phyloP scores from a whole-genome alignment of 179 eudicot species.

The Beta macrorhiza region DNA sequence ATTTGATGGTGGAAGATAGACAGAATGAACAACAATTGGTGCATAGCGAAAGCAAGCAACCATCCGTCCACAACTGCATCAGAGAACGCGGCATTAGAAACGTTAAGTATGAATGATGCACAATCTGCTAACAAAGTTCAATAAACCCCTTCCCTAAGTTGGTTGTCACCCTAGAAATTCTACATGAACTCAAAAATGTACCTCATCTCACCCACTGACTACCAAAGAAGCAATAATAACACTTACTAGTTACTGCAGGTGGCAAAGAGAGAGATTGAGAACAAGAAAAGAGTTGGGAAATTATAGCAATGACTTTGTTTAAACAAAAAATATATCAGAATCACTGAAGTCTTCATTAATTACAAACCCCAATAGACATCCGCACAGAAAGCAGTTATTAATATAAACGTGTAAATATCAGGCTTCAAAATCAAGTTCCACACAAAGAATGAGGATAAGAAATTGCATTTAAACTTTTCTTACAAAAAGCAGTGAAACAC shows the following conservation, averaged over 20 bases:
- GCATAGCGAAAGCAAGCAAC: slow-evolving; percentile 61
- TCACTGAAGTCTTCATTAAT: not conserved
- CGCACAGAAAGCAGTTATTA: not conserved
- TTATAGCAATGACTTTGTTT: not conserved
- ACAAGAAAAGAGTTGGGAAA: not conserved
- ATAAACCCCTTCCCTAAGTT: not conserved
- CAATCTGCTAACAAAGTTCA: slow-evolving; percentile 8
- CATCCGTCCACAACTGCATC: slow-evolving; percentile 51
- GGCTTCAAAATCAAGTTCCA: not conserved
- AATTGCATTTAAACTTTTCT: not conserved
- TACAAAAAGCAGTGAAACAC: not conserved
- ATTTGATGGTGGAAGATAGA: slow-evolving; percentile 47
- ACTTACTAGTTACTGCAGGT: not conserved
- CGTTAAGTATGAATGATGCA: not conserved
- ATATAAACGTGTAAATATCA: not conserved
- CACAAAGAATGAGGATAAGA: not conserved
- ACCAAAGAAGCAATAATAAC: not conserved
- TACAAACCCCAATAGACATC: not conserved
- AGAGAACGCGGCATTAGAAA: slow-evolving; percentile 17
- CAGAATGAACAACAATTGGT: slow-evolving; percentile 46
- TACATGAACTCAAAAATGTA: not conserved
- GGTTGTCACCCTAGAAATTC: not conserved
- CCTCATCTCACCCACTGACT: not conserved
- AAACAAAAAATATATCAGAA: not conserved
- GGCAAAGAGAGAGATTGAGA: not conserved